Evolutionary conservation across 1,284 basidiomycete genomes (phyloP), one percentile per base, ranked within the genome.

Genomic region (Leccinum solheimii): DNA sequence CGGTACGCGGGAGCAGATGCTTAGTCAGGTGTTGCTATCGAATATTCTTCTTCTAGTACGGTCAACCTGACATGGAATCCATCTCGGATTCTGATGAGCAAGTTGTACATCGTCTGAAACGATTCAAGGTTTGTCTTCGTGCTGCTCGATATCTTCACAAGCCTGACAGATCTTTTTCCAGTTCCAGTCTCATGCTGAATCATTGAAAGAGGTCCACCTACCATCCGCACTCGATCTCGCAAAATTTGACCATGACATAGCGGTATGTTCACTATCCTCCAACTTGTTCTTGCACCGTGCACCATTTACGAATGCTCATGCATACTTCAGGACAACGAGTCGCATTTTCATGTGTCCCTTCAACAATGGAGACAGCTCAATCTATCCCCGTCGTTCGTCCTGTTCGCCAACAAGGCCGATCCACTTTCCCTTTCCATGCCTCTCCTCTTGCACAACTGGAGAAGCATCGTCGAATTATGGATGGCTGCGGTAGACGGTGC

Each of bases 401-500:
- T 81, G 21, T 92, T 95, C 65, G 85, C 88, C 2, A 80, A 83
- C 60, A 79, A 82, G 57, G 82, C 83, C 0, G 80, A 84, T 43
- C 77, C 83, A 0, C 78, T 95, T 27, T 87, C 90, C 1, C 82
- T 85, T 2, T 94, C 91, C 1, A 86, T 96, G 79, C 88, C 94
- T 0, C 79, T 95, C 53, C 84, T 94, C 3, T 78, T 97, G 10
- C 90, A 92, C 68, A 91, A 95, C 71, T 91, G 91, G 82, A 78
- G 79, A 58, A 81, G 88, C 14, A 81, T 95, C 5, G 77, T 87
- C 11, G 77, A 80, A 0, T 64, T 86, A 3, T 93, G 91, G 91
- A 67, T 82, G 14, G 76, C 71, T 9, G 82, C 84, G 0, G 68
- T 90, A 40, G 79, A 81, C 48, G 69, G 68, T 13, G 80, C 87